Percentiles rank a stretch among this genome's conserved stretches.
These are phyloP conservation scores for Periglandula ipomoeae DNA, from an alignment of 2,329 filamentous ascomycete species.

Conservation along the genomic window DNA sequence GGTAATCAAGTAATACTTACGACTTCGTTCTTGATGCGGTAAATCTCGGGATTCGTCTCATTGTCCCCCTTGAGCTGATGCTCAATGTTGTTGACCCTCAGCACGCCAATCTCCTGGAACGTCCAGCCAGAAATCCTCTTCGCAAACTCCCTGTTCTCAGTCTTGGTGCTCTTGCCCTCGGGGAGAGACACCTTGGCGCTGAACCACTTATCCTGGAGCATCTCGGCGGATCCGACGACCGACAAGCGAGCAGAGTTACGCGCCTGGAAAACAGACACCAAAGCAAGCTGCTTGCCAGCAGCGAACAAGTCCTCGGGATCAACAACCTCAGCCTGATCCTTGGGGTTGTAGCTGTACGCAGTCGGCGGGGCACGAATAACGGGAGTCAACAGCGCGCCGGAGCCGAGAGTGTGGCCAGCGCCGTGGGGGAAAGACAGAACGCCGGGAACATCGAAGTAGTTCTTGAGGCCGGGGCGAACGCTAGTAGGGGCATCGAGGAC, in stretches of 20 bases:
- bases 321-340: conserved; percentile 64
- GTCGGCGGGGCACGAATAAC: conserved; percentile 75
- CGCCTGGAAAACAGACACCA: conserved; percentile 82
- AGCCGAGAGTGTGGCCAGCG: conserved; percentile 73
- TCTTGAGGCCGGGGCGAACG: conserved; percentile 59
- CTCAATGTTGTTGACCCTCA: conserved; percentile 74
- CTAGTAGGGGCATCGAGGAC: conserved; percentile 61
- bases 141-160: conserved; percentile 77
- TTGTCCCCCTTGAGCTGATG: conserved; percentile 56
- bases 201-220: conserved; percentile 85
- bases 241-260: conserved; percentile 88
- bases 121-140: conserved; percentile 86
- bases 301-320: conserved; percentile 72
- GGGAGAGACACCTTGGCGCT: conserved; percentile 64
- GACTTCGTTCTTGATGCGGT: conserved; percentile 93
- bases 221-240: conserved; percentile 76
- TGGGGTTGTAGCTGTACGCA: conserved; percentile 89
- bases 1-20: conserved; percentile 46
- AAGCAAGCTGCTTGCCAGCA: conserved; percentile 69
- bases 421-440: conserved; percentile 74
- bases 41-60: conserved; percentile 73
- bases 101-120: conserved; percentile 86
- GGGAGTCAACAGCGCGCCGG: conserved; percentile 67
- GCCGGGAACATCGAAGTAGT: conserved; percentile 57
- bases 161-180: conserved; percentile 44